These are phyloP conservation scores for Saturnispora silvae DNA, from an alignment of 805 yeast species.

Conservation along the genomic window DNA sequence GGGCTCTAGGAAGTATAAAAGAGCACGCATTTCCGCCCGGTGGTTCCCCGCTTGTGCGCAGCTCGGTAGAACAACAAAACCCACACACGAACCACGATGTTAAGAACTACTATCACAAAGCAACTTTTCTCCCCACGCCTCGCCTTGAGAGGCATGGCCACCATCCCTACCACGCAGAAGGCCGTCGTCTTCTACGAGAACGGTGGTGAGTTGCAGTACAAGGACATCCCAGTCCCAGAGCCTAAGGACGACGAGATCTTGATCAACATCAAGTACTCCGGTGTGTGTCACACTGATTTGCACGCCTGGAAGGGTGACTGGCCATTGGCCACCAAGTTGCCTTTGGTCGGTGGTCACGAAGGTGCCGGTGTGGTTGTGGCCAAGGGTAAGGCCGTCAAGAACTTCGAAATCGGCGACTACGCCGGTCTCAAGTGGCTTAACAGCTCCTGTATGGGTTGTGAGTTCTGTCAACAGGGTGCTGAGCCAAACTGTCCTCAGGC, in stretches of 20 bases:
- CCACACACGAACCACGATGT: no score
- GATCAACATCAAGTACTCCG: constrained; percentile 75
- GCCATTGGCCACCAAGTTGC: constrained; percentile 68
- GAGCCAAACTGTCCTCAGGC: constrained; percentile 68
- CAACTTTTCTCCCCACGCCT: background rate
- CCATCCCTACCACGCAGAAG: constrained; percentile 57
- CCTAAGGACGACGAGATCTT: constrained; percentile 73
- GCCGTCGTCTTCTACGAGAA: constrained; percentile 58
- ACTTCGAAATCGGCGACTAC: constrained; percentile 67
- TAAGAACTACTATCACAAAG: constrained; percentile 1
- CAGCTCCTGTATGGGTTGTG: constrained; percentile 68
- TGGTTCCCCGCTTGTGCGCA: no score
- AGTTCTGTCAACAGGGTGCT: constrained; percentile 53
- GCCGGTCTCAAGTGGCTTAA: constrained; percentile 84
- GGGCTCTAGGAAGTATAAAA: background rate
- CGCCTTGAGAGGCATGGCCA: constrained; percentile 10
- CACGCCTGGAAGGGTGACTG: constrained; percentile 95
- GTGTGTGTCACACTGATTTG: constrained; percentile 90
- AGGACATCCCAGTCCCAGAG: constrained; percentile 69
- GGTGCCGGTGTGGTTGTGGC: constrained; percentile 84
- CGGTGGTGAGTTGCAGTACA: constrained; percentile 55
- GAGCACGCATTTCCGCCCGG: no score
- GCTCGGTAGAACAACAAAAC: no score
- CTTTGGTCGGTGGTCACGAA: constrained; percentile 82
- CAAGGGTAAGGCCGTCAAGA: constrained; percentile 55